phyloP scores from a whole-genome alignment of 176 grass and related monocot genomes.

The Zoysia pacifica region DNA sequence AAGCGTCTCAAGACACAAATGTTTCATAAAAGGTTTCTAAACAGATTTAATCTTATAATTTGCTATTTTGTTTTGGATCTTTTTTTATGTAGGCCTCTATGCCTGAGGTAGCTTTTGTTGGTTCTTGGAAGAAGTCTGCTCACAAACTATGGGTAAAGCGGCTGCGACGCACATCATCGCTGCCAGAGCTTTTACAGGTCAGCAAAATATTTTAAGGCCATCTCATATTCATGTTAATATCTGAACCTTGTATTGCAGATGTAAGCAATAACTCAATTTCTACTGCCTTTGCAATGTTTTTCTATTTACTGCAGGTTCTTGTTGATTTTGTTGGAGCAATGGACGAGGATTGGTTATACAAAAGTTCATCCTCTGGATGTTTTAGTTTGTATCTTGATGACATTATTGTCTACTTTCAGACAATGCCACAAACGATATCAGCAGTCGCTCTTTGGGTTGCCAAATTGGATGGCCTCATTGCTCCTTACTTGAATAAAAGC shows the following conservation, averaged over 20 bases:
- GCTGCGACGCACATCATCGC: constrained; percentile 72
- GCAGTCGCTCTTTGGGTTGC: constrained; percentile 94
- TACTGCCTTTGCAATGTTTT: constrained; percentile 33
- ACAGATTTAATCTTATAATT: constrained; percentile 19
- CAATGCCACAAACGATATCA: constrained; percentile 90
- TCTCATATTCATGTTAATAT: constrained; percentile 16
- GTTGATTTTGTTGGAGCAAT: constrained; percentile 94
- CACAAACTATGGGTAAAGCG: constrained; percentile 96
- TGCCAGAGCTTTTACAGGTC: constrained; percentile 91
- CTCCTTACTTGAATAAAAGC: constrained; percentile 48
- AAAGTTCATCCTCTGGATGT: constrained; percentile 49
- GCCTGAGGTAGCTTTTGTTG: constrained; percentile 71
- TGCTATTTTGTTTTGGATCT: constrained; percentile 24
- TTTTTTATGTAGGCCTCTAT: constrained; percentile 58
- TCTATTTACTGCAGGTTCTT: constrained; percentile 61
- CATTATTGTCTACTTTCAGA: constrained; percentile 84
- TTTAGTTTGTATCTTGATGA: constrained; percentile 67
- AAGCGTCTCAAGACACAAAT: neutral
- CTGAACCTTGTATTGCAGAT: constrained; percentile 5
- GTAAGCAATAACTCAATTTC: constrained; percentile 16
- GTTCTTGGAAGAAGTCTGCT: constrained; percentile 87
- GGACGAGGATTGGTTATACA: constrained; percentile 77
- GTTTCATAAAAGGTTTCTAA: constrained; percentile 9
- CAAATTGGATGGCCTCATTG: constrained; percentile 81
- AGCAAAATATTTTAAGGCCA: neutral